Conservation (phyloP, 2,329 filamentous ascomycete species). For the Talaromyces sp. region DNA sequence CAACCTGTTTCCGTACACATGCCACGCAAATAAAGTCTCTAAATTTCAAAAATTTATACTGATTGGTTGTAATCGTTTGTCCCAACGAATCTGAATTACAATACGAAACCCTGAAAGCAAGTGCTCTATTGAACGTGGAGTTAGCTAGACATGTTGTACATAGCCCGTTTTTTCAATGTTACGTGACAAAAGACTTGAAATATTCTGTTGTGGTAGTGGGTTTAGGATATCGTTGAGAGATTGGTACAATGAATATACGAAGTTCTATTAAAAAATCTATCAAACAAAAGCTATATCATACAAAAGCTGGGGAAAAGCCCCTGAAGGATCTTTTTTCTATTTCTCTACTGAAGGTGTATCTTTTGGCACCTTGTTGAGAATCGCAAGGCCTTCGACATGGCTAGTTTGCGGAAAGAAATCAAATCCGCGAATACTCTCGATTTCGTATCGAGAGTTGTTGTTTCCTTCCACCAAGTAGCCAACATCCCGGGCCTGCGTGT, state of each 20-base stretch:
- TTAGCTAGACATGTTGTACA: not conserved
- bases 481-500: constrained; percentile 91
- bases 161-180: not conserved
- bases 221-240: not conserved
- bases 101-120: not conserved
- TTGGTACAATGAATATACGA: not conserved
- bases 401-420: constrained; percentile 93
- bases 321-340: not conserved
- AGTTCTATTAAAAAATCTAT: not conserved
- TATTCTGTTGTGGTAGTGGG: not conserved
- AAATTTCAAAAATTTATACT: not conserved
- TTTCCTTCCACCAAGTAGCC: constrained; percentile 74
- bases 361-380: constrained; percentile 41
- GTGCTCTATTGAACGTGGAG: not conserved
- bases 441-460: constrained; percentile 57
- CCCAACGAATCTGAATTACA: not conserved
- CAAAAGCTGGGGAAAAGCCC: not conserved
- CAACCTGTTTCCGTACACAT: not conserved
- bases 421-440: constrained; percentile 87
- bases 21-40: not conserved
- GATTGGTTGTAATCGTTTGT: not conserved
- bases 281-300: not conserved
- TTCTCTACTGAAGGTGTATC: not conserved
- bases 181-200: not conserved
- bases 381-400: constrained; percentile 61